A percentile compares a stretch with the other conserved stretches of the same genome.
phyloP scores from a whole-genome alignment of 352 stramenopile genomes.

The Phytophthora megakarya region DNA sequence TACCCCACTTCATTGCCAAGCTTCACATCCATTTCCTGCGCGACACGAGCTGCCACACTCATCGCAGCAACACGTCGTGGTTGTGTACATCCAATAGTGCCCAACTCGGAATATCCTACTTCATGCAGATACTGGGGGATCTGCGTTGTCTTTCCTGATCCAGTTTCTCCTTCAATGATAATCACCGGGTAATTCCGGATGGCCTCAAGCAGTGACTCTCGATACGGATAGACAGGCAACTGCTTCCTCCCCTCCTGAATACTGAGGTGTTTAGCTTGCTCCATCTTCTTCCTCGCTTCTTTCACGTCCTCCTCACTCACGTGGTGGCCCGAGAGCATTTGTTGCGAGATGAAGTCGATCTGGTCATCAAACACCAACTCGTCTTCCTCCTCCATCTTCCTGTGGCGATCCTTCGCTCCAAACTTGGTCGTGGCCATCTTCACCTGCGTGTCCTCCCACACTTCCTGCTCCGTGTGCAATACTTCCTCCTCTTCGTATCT shows the following conservation, averaged over 20 bases:
- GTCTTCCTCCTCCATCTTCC: constrained; percentile 83
- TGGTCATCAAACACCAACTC: constrained; percentile 98
- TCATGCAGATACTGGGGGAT: constrained; percentile 98
- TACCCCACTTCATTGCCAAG: constrained; percentile 98
- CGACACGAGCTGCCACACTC: constrained; percentile 98
- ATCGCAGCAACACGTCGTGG: constrained; percentile 98
- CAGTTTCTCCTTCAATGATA: constrained; percentile 92
- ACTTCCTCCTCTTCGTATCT: constrained; percentile 93
- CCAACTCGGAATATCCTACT: constrained; percentile 97
- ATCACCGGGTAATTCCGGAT: constrained; percentile 94
- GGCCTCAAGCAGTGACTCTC: constrained; percentile 97
- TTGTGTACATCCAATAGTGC: constrained; percentile 95
- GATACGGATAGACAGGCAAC: constrained; percentile 98
- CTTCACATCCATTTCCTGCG: constrained; percentile 98
- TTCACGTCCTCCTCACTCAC: constrained; percentile 84
- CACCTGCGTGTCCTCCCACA: constrained; percentile 98
- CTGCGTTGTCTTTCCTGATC: constrained; percentile 98
- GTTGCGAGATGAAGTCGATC: constrained; percentile 98
- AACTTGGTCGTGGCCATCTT: constrained; percentile 80
- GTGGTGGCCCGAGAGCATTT: constrained; percentile 87
- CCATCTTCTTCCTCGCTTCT: constrained; percentile 71
- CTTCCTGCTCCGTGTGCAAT: constrained; percentile 97
- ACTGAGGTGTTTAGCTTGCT: constrained; percentile 89
- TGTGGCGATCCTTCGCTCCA: constrained; percentile 72
- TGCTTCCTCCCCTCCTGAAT: constrained; percentile 96